These are phyloP conservation scores for Protomyces inouyei DNA, from an alignment of 1,139 yeast species.

Conservation along the genomic window DNA sequence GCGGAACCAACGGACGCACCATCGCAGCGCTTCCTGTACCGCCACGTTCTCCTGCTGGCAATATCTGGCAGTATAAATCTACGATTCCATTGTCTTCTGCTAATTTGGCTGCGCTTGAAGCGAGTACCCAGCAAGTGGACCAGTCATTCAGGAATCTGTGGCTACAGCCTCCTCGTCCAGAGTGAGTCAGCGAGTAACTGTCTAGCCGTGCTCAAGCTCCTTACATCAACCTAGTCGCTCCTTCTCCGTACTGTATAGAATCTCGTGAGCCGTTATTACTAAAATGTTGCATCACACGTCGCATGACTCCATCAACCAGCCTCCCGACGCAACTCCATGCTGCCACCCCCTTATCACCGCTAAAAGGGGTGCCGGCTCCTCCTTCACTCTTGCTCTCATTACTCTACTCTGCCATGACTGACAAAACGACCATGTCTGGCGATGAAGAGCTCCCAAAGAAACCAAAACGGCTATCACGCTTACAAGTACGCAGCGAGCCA, in stretches of 20 bases:
- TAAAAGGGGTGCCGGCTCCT: no score
- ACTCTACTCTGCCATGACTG: no score
- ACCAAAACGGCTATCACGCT: background rate
- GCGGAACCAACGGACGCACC: background rate
- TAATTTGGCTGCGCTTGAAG: slow-evolving; percentile 23
- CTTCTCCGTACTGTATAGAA: no score
- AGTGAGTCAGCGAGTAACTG: background rate
- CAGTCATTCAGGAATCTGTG: background rate
- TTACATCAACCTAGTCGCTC: no score
- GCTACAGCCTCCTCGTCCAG: background rate
- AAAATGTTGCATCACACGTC: no score
- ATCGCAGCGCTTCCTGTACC: background rate
- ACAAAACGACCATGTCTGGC: no score
- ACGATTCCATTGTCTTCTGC: slow-evolving; percentile 19
- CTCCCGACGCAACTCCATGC: no score
- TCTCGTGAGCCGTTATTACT: no score
- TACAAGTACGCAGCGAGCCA: background rate
- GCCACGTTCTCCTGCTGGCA: background rate
- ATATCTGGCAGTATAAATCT: slow-evolving; percentile 12
- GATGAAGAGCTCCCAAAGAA: background rate
- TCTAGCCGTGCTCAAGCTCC: background rate
- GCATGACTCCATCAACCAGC: no score
- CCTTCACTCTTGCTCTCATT: no score
- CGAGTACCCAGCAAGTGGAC: background rate
- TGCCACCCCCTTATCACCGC: no score